Conservation (phyloP, 2,329 filamentous ascomycete species). For the Albifimbria verrucaria region DNA sequence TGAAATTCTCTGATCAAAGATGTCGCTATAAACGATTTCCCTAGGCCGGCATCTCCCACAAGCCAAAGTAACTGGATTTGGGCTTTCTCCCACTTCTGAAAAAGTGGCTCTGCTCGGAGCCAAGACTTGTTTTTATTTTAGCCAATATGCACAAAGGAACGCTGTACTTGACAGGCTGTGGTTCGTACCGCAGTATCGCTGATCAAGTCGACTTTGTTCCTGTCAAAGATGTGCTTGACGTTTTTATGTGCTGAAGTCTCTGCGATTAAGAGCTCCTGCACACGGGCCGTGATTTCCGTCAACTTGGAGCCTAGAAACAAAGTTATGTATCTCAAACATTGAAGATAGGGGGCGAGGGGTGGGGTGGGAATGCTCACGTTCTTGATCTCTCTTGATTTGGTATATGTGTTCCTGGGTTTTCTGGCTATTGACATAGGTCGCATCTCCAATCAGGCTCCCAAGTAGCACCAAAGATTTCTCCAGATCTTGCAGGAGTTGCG, state of each 20-base stretch:
- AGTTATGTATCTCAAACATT: too few relatives aligned
- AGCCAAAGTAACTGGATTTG: not conserved
- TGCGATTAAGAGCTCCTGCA: not conserved
- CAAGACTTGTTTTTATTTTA: not conserved
- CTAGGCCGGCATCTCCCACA: not conserved
- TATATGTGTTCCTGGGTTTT: not conserved
- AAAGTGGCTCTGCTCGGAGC: not conserved
- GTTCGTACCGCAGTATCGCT: not conserved
- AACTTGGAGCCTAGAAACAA: not conserved
- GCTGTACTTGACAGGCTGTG: not conserved
- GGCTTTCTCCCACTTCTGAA: not conserved
- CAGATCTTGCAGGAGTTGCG: not conserved
- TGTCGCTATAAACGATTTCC: not conserved
- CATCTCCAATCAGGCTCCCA: not conserved
- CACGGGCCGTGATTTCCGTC: not conserved
- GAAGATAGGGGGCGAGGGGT: too few relatives aligned
- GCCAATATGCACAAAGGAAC: not conserved
- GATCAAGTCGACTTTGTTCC: not conserved
- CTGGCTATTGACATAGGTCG: not conserved
- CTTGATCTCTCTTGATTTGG: not conserved
- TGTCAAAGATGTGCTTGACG: not conserved
- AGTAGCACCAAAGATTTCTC: not conserved
- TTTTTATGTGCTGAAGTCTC: not conserved
- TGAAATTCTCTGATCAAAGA: not conserved
- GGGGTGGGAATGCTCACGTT: too few relatives aligned